Conservation (phyloP, 2,329 filamentous ascomycete species). For the Cladosporium sphaerospermum region DNA sequence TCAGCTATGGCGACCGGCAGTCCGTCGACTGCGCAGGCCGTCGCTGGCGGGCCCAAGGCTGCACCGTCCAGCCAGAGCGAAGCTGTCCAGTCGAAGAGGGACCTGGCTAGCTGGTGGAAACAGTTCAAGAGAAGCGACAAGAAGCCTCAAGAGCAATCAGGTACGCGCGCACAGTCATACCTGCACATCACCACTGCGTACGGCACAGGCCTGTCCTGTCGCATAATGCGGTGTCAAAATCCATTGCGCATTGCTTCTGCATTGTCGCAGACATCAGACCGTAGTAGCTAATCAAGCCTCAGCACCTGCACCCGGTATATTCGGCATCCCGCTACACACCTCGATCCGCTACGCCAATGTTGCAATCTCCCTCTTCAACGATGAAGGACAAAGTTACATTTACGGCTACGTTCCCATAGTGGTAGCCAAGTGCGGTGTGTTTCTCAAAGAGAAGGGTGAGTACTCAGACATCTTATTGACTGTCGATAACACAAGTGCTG, state of each 20-base stretch:
- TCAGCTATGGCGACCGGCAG: slow-evolving; percentile 36
- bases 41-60: slow-evolving; percentile 38
- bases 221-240: no score
- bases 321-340: slow-evolving; percentile 84
- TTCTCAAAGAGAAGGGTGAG: slow-evolving; percentile 93
- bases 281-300: neutral
- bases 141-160: slow-evolving; percentile 58
- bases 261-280: no score
- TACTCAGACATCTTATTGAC: slow-evolving; percentile 12
- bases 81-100: slow-evolving; percentile 76
- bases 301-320: slow-evolving; percentile 61
- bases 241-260: no score
- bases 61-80: slow-evolving; percentile 46
- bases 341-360: slow-evolving; percentile 98
- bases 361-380: slow-evolving; percentile 90
- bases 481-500: neutral
- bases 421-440: slow-evolving; percentile 96
- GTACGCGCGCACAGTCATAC: slow-evolving; percentile 35
- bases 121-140: slow-evolving; percentile 69
- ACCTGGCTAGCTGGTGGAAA: slow-evolving; percentile 96
- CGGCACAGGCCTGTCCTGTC: neutral
- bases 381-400: slow-evolving; percentile 89
- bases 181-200: neutral
- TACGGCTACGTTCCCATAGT: slow-evolving; percentile 98
- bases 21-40: slow-evolving; percentile 36